These are phyloP conservation scores for Oropetium thomaeum DNA, from an alignment of 176 grass and related monocot species.

Conservation along the genomic window DNA sequence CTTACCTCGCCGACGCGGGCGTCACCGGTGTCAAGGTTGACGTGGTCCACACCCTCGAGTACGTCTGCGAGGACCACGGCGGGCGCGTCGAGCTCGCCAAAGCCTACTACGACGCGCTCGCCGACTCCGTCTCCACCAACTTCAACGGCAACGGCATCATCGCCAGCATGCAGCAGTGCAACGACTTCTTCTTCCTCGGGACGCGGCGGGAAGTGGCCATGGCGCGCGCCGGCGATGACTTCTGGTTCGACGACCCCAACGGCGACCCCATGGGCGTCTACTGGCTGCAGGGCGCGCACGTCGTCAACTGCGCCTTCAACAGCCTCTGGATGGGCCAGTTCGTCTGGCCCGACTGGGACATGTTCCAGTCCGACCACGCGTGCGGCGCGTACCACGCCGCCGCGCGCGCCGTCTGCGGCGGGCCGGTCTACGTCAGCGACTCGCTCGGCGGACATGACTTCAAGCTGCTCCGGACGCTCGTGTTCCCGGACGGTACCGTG, in stretches of 20 bases:
- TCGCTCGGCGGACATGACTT: slow-evolving; percentile 67
- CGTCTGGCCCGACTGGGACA: slow-evolving; percentile 79
- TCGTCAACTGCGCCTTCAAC: slow-evolving; percentile 85
- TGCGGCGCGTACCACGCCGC: slow-evolving; percentile 65
- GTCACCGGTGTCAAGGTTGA: slow-evolving; percentile 80
- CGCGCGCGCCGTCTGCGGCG: slow-evolving; percentile 55
- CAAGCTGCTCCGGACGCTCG: slow-evolving; percentile 36
- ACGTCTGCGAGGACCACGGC: slow-evolving; percentile 51
- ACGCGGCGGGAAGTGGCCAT: slow-evolving; percentile 38
- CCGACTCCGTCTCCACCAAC: slow-evolving; percentile 39
- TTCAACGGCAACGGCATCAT: slow-evolving; percentile 60
- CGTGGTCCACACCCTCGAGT: slow-evolving; percentile 63
- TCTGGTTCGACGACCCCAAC: slow-evolving; percentile 69
- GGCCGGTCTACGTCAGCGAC: slow-evolving; percentile 65
- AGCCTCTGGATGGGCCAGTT: slow-evolving; percentile 80
- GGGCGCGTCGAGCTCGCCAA: slow-evolving; percentile 62
- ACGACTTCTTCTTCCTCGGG: slow-evolving; percentile 71
- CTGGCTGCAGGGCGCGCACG: slow-evolving; percentile 78
- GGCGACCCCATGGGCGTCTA: slow-evolving; percentile 55
- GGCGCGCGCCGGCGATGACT: slow-evolving; percentile 55
- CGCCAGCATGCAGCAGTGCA: slow-evolving; percentile 90
- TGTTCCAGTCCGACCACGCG: slow-evolving; percentile 75
- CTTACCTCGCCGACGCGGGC: slow-evolving; percentile 49
- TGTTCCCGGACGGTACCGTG: slow-evolving; percentile 55
- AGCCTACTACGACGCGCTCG: slow-evolving; percentile 54